Percentiles rank a stretch among this genome's conserved stretches.
phyloP scores from a whole-genome alignment of 2,329 filamentous ascomycete genomes.

The Xylariaceae sp. region DNA sequence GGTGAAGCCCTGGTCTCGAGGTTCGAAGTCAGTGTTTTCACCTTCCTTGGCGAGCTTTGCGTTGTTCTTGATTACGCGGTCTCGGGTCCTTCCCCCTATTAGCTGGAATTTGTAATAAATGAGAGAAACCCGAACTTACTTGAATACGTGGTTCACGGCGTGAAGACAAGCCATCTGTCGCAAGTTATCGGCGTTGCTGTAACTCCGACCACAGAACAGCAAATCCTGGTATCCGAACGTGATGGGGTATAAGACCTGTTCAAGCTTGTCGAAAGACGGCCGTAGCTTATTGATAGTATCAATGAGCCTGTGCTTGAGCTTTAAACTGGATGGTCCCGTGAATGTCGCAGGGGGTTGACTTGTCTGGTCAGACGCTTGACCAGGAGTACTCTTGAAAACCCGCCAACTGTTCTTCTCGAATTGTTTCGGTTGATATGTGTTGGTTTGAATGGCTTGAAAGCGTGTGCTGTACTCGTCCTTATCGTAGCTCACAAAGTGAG shows the following conservation, averaged over 20 bases:
- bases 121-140: slow-evolving; percentile 44
- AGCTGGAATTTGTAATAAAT: background rate
- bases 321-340: slow-evolving; percentile 42
- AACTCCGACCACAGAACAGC: slow-evolving; percentile 66
- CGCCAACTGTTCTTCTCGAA: slow-evolving; percentile 43
- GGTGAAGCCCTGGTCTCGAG: slow-evolving; percentile 92
- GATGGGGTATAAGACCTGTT: slow-evolving; percentile 62
- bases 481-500: slow-evolving; percentile 68
- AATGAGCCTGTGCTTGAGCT: slow-evolving; percentile 66
- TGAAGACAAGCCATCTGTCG: slow-evolving; percentile 74
- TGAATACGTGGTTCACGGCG: slow-evolving; percentile 85
- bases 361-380: slow-evolving; percentile 33
- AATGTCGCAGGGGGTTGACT: slow-evolving; percentile 34
- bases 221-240: slow-evolving; percentile 81
- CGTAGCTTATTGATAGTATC: slow-evolving; percentile 50
- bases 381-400: slow-evolving; percentile 44
- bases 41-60: slow-evolving; percentile 65
- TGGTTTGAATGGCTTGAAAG: slow-evolving; percentile 46
- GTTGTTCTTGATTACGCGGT: slow-evolving; percentile 89
- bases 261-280: slow-evolving; percentile 53
- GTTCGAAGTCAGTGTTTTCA: slow-evolving; percentile 60
- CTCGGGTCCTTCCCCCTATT: slow-evolving; percentile 58
- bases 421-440: slow-evolving; percentile 49
- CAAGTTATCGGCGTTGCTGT: slow-evolving; percentile 62
- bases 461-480: slow-evolving; percentile 52